Conservation (phyloP, 2,329 filamentous ascomycete species). For the Dactylellina parvicollis region DNA sequence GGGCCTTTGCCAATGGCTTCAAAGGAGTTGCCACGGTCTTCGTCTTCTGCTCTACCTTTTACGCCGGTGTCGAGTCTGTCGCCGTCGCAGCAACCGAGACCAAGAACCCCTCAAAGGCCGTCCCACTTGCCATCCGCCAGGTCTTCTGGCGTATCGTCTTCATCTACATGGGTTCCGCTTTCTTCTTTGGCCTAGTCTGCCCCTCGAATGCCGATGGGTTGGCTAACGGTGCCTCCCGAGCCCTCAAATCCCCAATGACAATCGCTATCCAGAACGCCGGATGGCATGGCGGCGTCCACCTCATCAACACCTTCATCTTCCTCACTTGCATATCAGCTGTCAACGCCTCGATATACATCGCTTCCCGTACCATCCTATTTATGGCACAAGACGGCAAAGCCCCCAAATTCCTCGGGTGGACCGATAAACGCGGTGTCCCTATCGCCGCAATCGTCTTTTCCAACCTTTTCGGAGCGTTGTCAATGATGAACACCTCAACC, state of each 20-base stretch:
- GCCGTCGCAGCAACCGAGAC: slow-evolving; percentile 82
- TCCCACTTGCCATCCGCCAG: slow-evolving; percentile 77
- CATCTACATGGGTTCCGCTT: slow-evolving; percentile 74
- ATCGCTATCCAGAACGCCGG: slow-evolving; percentile 78
- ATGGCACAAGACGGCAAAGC: slow-evolving; percentile 52
- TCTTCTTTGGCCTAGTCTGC: slow-evolving; percentile 79
- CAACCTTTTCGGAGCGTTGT: slow-evolving; percentile 42
- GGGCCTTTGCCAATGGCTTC: slow-evolving; percentile 73
- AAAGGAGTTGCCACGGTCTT: slow-evolving; percentile 70
- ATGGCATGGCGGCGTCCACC: slow-evolving; percentile 76
- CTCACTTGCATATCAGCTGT: slow-evolving; percentile 43
- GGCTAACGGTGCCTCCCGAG: slow-evolving; percentile 70
- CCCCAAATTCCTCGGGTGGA: slow-evolving; percentile 49
- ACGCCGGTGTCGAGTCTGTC: slow-evolving; percentile 78
- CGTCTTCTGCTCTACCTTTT: slow-evolving; percentile 72
- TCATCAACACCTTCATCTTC: slow-evolving; percentile 65
- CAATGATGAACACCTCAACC: slow-evolving; percentile 76
- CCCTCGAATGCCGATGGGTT: slow-evolving; percentile 74
- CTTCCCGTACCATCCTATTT: slow-evolving; percentile 49
- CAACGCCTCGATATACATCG: slow-evolving; percentile 50
- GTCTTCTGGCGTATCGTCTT: slow-evolving; percentile 79
- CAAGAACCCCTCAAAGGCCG: slow-evolving; percentile 75
- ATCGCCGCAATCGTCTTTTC: slow-evolving; percentile 42
- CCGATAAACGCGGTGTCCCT: slow-evolving; percentile 36
- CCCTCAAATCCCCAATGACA: slow-evolving; percentile 77